phyloP scores from a whole-genome alignment of 768 basidiomycete species.

The Phanerochaete carnosa region DNA sequence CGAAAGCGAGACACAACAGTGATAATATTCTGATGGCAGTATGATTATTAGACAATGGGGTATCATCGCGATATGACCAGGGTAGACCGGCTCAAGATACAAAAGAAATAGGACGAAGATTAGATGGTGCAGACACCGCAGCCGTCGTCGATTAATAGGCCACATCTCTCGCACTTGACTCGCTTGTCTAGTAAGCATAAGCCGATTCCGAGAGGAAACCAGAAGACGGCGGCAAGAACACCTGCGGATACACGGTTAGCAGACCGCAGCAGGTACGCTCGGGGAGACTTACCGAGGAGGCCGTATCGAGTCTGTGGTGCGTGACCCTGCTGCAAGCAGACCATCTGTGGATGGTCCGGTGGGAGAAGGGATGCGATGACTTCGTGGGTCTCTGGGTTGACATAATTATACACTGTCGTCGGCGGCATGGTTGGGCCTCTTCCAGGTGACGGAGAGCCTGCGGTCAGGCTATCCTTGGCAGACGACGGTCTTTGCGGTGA shows the following conservation, averaged over 20 bases:
- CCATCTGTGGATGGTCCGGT: slow-evolving; percentile 80
- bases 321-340: slow-evolving; percentile 83
- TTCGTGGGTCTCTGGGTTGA: slow-evolving; percentile 50
- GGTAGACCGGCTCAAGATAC: neutral
- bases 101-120: neutral
- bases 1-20: too few species aligned
- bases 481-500: neutral
- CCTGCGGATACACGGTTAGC: slow-evolving; percentile 38
- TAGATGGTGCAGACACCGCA: neutral
- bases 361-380: slow-evolving; percentile 56
- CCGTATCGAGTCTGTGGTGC: slow-evolving; percentile 61
- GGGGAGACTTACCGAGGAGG: slow-evolving; percentile 52
- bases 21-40: neutral
- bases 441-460: slow-evolving; percentile 21
- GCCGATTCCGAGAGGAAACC: slow-evolving; percentile 84
- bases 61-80: neutral
- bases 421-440: slow-evolving; percentile 32
- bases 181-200: slow-evolving; percentile 73
- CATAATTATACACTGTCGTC: slow-evolving; percentile 65
- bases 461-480: neutral
- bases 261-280: neutral
- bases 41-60: neutral
- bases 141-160: slow-evolving; percentile 31
- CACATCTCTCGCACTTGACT: slow-evolving; percentile 60
- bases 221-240: slow-evolving; percentile 75